Percentiles rank a stretch among this genome's conserved stretches.
phyloP scores from a whole-genome alignment of 139 green algal species.

The Chlamydomonas asymmetrica region DNA sequence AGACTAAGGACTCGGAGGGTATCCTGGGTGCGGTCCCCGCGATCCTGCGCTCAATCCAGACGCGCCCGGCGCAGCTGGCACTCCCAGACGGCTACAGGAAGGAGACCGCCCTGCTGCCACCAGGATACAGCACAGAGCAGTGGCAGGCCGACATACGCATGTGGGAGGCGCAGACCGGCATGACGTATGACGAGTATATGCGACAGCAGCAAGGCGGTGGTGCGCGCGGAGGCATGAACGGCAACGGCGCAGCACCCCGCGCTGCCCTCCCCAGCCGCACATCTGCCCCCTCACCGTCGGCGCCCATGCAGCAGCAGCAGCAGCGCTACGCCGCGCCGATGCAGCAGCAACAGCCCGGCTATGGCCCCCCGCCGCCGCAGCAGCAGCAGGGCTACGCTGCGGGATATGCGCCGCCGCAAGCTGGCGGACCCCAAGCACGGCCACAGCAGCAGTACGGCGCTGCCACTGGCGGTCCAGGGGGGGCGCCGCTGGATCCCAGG shows the following conservation, averaged over 20 bases:
- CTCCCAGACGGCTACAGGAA: conserved; percentile 12
- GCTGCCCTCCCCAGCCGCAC: conserved; percentile 1
- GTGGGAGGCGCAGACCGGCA: conserved; percentile 59
- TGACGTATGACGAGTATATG: conserved; percentile 47
- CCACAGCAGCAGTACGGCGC: conserved; percentile 4
- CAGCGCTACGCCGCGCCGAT: not conserved
- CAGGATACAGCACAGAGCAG: conserved; percentile 44
- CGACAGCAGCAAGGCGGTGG: conserved; percentile 9
- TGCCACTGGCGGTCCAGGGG: not conserved
- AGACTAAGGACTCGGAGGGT: conserved; percentile 45
- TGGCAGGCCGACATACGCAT: conserved; percentile 52
- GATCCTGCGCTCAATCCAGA: conserved; percentile 13
- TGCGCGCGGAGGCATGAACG: not conserved
- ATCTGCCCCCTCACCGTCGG: not conserved
- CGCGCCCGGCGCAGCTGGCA: not conserved
- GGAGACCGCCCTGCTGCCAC: conserved; percentile 1
- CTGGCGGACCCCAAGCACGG: not conserved
- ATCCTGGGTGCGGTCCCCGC: conserved; percentile 49
- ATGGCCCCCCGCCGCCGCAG: not conserved
- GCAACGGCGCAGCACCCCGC: not conserved
- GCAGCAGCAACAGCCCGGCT: not conserved
- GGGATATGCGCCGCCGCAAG: not conserved
- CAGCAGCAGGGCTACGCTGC: not conserved
- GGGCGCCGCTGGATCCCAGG: not conserved
- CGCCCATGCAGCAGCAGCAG: conserved; percentile 6